Conservation (phyloP, 345 rosid genomes). For the Eucalyptus curtisii region DNA sequence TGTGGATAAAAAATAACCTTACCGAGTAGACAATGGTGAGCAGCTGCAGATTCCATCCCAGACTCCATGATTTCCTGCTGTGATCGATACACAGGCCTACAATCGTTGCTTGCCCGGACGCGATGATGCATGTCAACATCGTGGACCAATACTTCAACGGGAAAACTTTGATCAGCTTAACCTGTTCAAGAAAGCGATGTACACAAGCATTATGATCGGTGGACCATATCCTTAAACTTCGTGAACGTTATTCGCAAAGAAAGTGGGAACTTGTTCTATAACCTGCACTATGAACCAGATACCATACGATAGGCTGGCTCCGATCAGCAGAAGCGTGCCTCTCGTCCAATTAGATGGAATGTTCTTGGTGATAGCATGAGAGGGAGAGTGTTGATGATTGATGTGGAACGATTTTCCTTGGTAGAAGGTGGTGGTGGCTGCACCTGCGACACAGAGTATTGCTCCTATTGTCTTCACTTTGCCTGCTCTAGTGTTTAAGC, state of each 20-base stretch:
- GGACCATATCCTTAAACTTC: background rate
- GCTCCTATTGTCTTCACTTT: slow-evolving; percentile 22
- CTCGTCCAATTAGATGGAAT: slow-evolving; percentile 1
- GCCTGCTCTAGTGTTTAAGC: slow-evolving; percentile 11
- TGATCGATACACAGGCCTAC: slow-evolving; percentile 21
- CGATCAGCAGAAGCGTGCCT: slow-evolving; percentile 21
- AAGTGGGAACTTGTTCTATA: background rate
- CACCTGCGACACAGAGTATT: slow-evolving; percentile 27
- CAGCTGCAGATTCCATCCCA: slow-evolving; percentile 28
- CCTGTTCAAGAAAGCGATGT: background rate
- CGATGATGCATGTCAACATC: slow-evolving; percentile 27
- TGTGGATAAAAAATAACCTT: background rate
- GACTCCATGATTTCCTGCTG: slow-evolving; percentile 8
- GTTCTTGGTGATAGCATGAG: background rate
- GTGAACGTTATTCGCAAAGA: background rate
- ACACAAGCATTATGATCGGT: background rate
- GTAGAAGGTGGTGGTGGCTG: slow-evolving; percentile 10
- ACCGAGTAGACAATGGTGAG: slow-evolving; percentile 36
- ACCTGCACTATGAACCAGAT: slow-evolving; percentile 38
- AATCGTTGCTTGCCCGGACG: slow-evolving; percentile 9
- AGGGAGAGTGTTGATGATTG: background rate
- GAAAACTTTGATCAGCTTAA: slow-evolving; percentile 12
- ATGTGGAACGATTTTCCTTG: slow-evolving; percentile 17
- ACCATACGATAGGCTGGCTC: slow-evolving; percentile 18
- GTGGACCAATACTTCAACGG: slow-evolving; percentile 30